Percentiles rank a stretch among this genome's conserved stretches.
Conservation (phyloP, 2,329 filamentous ascomycete genomes). For the Biscogniauxia marginata region DNA sequence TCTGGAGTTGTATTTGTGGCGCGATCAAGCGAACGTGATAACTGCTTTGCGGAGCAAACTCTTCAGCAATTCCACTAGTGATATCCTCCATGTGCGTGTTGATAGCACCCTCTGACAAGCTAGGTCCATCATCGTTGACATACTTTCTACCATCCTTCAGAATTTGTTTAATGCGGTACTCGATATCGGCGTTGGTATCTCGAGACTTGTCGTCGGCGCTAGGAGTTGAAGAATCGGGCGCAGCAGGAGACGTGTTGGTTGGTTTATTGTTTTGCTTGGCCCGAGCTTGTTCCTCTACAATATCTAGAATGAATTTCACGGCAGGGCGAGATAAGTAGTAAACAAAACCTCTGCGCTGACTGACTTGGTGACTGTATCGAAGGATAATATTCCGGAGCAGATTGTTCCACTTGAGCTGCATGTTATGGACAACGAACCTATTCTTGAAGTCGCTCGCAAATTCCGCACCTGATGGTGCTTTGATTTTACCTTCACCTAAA, state of each 20-base stretch:
- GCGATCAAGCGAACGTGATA: constrained; percentile 95
- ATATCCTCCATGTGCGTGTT: constrained; percentile 58
- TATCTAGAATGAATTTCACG: constrained; percentile 96
- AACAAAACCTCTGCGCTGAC: constrained; percentile 91
- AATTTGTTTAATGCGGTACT: constrained; percentile 83
- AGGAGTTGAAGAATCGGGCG: constrained; percentile 33
- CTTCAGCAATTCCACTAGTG: constrained; percentile 74
- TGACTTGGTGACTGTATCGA: constrained; percentile 95
- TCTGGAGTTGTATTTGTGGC: constrained; percentile 96
- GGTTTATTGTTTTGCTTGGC: constrained; percentile 49
- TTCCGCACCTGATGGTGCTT: constrained; percentile 71
- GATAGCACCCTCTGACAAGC: constrained; percentile 32
- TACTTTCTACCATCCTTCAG: constrained; percentile 81
- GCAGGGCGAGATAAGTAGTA: constrained; percentile 96
- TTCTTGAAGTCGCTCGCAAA: constrained; percentile 97
- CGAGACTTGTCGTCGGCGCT: constrained; percentile 48
- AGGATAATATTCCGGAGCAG: constrained; percentile 92
- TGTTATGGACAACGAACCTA: constrained; percentile 95
- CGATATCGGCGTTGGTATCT: constrained; percentile 63
- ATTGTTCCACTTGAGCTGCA: constrained; percentile 99
- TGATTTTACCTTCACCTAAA: constrained; percentile 59
- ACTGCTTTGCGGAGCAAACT: constrained; percentile 87
- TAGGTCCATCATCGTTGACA: constrained; percentile 67
- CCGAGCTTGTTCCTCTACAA: constrained; percentile 90
- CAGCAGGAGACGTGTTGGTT: constrained; percentile 24